These are phyloP conservation scores for Saussurea involucrata DNA, from an alignment of 129 eudicot species.

Conservation along the genomic window DNA sequence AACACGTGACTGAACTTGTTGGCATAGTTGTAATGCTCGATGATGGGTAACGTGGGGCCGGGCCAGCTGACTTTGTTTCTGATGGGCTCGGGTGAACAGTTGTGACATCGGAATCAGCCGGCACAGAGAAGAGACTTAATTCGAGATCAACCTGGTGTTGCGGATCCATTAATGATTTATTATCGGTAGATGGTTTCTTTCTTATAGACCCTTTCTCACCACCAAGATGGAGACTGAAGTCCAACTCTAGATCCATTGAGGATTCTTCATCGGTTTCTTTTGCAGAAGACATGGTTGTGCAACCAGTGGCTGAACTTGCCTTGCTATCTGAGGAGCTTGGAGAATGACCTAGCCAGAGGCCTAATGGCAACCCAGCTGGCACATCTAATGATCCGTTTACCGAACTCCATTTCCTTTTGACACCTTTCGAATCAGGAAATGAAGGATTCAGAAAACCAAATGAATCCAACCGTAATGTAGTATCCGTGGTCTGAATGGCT, in stretches of 20 bases:
- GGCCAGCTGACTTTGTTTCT: slow-evolving; percentile 25
- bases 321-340: slow-evolving; percentile 95
- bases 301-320: slow-evolving; percentile 84
- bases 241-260: slow-evolving; percentile 90
- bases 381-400: slow-evolving; percentile 41
- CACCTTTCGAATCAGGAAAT: slow-evolving; percentile 44
- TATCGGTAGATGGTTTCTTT: slow-evolving; percentile 39
- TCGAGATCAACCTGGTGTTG: slow-evolving; percentile 62
- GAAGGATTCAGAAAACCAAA: slow-evolving; percentile 35
- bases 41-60: slow-evolving; percentile 36
- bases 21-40: slow-evolving; percentile 51
- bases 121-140: slow-evolving; percentile 62
- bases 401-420: slow-evolving; percentile 77
- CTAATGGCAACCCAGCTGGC: slow-evolving; percentile 43
- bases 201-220: slow-evolving; percentile 53
- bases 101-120: slow-evolving; percentile 80
- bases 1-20: slow-evolving; percentile 75
- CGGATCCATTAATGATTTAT: slow-evolving; percentile 9
- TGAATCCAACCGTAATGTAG: slow-evolving; percentile 75
- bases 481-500: slow-evolving; percentile 43
- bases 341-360: slow-evolving; percentile 61
- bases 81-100: slow-evolving; percentile 29
- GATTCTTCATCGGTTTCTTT: slow-evolving; percentile 88
- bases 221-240: slow-evolving; percentile 79
- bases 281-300: slow-evolving; percentile 77